Percentiles rank a stretch among this genome's conserved stretches.
Evolutionary conservation across 2,329 filamentous ascomycete genomes (phyloP).

Genomic region (Penicillium sp.): DNA sequence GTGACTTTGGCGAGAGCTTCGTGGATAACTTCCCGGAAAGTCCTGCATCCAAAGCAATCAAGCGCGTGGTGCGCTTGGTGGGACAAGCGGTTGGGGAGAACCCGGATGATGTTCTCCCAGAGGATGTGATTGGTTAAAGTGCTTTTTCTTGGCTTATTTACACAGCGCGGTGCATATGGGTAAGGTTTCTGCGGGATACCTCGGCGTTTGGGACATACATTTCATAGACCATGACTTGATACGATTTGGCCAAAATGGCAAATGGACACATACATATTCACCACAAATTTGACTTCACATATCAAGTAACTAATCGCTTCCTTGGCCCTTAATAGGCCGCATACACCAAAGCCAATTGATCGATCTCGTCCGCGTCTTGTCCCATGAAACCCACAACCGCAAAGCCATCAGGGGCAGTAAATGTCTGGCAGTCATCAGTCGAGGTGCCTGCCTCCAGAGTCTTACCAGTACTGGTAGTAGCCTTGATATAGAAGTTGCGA

Average conservation of each 20-base stretch:
- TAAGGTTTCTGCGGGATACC: background rate
- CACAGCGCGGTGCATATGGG: conserved; percentile 23
- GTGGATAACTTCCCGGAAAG: conserved; percentile 92
- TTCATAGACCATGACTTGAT: conserved; percentile 18
- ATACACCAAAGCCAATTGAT: conserved; percentile 48
- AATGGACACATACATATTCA: conserved; percentile 2
- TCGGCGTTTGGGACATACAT: conserved; percentile 20
- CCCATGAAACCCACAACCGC: conserved; percentile 55
- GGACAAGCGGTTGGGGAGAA: conserved; percentile 64
- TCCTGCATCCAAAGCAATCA: conserved; percentile 80
- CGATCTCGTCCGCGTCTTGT: conserved; percentile 54
- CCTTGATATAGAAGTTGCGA: conserved; percentile 56
- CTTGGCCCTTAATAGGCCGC: conserved; percentile 3
- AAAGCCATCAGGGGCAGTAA: conserved; percentile 49
- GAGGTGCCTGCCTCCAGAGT: conserved; percentile 46
- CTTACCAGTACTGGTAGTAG: conserved; percentile 52
- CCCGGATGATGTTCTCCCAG: conserved; percentile 48
- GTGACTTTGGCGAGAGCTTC: conserved; percentile 96
- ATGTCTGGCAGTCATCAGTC: conserved; percentile 50
- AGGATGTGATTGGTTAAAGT: conserved; percentile 28
- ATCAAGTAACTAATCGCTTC: background rate
- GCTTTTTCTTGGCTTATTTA: conserved; percentile 12
- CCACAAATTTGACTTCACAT: background rate
- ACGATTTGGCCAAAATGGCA: conserved; percentile 11
- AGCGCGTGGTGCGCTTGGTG: conserved; percentile 72